Percentiles rank a stretch among this genome's conserved stretches.
Conservation (phyloP, 2,329 filamentous ascomycete genomes). For the Davidsoniella neocaledoniae region DNA sequence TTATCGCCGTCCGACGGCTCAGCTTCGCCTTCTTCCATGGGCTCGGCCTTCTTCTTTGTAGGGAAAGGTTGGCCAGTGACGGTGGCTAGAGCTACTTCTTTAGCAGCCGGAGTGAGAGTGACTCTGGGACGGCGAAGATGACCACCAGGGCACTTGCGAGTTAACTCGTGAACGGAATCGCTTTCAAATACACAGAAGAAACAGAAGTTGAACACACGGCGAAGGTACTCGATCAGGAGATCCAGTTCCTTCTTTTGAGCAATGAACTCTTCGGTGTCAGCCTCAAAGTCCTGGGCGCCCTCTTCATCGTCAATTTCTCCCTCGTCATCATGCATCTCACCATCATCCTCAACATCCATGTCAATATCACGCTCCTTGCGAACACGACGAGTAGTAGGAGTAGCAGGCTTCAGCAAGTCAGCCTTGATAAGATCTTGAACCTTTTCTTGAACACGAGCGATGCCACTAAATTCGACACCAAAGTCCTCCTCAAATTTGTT, state of each 20-base stretch:
- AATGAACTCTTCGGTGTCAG: conserved; percentile 77
- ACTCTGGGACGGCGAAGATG: conserved; percentile 82
- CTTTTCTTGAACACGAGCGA: conserved; percentile 66
- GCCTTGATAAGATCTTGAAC: conserved; percentile 65
- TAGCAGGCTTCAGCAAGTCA: conserved; percentile 56
- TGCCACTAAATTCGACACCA: conserved; percentile 59
- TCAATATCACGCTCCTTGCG: conserved; percentile 33
- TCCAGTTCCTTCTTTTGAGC: conserved; percentile 95
- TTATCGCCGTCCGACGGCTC: conserved; percentile 40
- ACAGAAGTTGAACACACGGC: conserved; percentile 95
- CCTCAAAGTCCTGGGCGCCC: conserved; percentile 61
- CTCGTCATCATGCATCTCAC: conserved; percentile 54
- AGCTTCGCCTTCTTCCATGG: conserved; percentile 43
- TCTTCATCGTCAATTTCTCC: conserved; percentile 64
- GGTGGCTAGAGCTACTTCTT: conserved; percentile 71
- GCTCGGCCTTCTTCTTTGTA: conserved; percentile 54
- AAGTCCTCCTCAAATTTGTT: conserved; percentile 74
- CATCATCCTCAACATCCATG: conserved; percentile 34
- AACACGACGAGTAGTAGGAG: conserved; percentile 39
- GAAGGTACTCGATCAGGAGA: conserved; percentile 86
- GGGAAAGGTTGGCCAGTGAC: conserved; percentile 72
- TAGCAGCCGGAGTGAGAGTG: conserved; percentile 67
- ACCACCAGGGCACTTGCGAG: conserved; percentile 90
- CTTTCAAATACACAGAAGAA: conserved; percentile 99
- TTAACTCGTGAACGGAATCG: conserved; percentile 90